Conservation (phyloP, 2,329 filamentous ascomycete species). For the Cladosporium halotolerans region DNA sequence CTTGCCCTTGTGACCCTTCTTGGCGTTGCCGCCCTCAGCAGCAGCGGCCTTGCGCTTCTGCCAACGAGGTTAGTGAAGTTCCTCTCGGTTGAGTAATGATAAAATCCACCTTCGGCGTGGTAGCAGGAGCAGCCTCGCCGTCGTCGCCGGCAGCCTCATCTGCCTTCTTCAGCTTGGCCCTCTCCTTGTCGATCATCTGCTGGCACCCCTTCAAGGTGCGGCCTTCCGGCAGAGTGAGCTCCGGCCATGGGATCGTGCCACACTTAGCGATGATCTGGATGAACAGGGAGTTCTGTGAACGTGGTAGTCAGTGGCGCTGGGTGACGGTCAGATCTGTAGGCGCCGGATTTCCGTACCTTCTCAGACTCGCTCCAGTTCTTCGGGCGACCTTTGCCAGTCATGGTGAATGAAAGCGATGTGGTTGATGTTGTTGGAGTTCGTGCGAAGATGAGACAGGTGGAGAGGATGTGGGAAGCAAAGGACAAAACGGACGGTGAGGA, state of each 20-base stretch:
- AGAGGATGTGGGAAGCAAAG: too few species aligned
- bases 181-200: conserved; percentile 29
- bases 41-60: conserved; percentile 21
- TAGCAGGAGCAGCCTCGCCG: not conserved
- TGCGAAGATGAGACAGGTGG: not conserved
- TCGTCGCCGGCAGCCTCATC: conserved; percentile 10
- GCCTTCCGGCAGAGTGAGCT: conserved; percentile 25
- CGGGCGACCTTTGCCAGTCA: conserved; percentile 17
- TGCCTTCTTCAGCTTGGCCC: conserved; percentile 22
- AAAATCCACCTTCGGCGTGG: not conserved
- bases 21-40: conserved; percentile 15
- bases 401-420: conserved; percentile 10
- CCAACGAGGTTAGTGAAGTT: not conserved
- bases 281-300: conserved; percentile 21
- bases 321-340: not conserved
- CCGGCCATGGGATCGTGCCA: conserved; percentile 24
- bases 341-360: conserved; percentile 19
- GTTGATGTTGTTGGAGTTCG: not conserved
- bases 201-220: conserved; percentile 26
- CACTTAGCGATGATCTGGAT: conserved; percentile 23
- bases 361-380: conserved; percentile 27
- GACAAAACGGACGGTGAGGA: too few species aligned
- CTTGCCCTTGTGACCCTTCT: conserved; percentile 10
- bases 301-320: not conserved
- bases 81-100: not conserved